Conservation (phyloP, 352 stramenopile genomes). For the Phytophthora rubi region DNA sequence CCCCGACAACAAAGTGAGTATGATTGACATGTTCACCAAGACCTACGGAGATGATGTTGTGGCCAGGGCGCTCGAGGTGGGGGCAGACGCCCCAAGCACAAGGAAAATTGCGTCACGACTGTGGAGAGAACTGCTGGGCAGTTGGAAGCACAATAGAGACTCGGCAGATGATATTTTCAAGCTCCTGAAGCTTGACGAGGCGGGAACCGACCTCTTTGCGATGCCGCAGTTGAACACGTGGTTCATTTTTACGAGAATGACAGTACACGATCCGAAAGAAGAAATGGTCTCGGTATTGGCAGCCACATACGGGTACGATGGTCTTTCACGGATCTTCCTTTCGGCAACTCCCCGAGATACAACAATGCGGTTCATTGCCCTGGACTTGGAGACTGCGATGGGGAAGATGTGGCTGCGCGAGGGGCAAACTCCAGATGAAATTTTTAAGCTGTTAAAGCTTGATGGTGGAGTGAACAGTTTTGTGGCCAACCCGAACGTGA, state of each 20-base stretch:
- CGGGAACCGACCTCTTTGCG: neutral
- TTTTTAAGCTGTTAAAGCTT: neutral
- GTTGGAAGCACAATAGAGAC: neutral
- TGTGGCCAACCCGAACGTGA: neutral
- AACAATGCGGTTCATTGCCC: neutral
- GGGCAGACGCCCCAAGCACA: neutral
- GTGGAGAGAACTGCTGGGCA: neutral
- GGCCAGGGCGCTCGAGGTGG: conserved; percentile 6
- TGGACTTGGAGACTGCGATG: neutral
- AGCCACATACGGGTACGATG: neutral
- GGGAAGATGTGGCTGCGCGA: neutral
- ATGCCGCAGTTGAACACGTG: conserved; percentile 2
- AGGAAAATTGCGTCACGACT: neutral
- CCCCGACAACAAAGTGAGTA: neutral
- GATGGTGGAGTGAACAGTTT: neutral
- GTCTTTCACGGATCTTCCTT: neutral
- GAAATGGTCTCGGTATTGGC: neutral
- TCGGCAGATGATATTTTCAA: conserved; percentile 3
- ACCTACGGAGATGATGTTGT: conserved; percentile 7
- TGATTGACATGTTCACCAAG: conserved; percentile 13
- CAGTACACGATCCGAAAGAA: neutral
- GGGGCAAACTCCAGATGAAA: neutral
- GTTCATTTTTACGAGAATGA: neutral
- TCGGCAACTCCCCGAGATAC: neutral
- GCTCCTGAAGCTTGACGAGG: conserved; percentile 12